phyloP scores from a whole-genome alignment of 306 rosid species.

The Corylus heterophylla region DNA sequence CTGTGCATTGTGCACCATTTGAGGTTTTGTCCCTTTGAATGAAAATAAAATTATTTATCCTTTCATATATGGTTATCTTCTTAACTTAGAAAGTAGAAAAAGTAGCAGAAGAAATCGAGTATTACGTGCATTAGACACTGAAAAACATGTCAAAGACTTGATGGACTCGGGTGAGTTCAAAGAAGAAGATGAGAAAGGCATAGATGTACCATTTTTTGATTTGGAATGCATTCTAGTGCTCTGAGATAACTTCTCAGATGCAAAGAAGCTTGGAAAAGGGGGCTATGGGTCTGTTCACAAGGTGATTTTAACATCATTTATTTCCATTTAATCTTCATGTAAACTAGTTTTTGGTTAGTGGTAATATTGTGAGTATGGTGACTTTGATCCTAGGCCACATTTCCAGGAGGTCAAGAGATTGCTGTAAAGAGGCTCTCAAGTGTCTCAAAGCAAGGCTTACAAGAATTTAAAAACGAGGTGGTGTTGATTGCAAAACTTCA shows the following conservation, averaged over 20 bases:
- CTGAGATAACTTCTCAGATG: slow-evolving; percentile 46
- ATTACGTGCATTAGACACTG: not conserved
- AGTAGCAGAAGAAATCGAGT: no score
- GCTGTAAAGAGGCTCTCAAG: slow-evolving; percentile 55
- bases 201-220: slow-evolving; percentile 41
- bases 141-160: slow-evolving; percentile 26
- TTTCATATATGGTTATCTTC: no score
- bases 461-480: slow-evolving; percentile 51
- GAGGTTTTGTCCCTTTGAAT: no score
- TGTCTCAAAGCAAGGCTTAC: slow-evolving; percentile 45
- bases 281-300: slow-evolving; percentile 64
- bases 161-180: slow-evolving; percentile 27
- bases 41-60: no score
- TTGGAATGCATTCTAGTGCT: slow-evolving; percentile 37
- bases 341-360: not conserved
- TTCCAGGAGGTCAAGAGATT: slow-evolving; percentile 31
- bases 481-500: slow-evolving; percentile 51
- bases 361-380: not conserved
- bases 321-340: not conserved
- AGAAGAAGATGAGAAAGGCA: slow-evolving; percentile 34
- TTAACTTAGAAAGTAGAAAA: no score
- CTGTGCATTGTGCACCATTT: no score
- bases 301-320: slow-evolving; percentile 20
- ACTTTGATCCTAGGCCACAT: slow-evolving; percentile 28
- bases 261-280: slow-evolving; percentile 52